A percentile compares a stretch with the other conserved stretches of the same genome.
These are phyloP conservation scores for Alternaria conjuncta DNA, from an alignment of 2,329 filamentous ascomycete species.

Conservation along the genomic window DNA sequence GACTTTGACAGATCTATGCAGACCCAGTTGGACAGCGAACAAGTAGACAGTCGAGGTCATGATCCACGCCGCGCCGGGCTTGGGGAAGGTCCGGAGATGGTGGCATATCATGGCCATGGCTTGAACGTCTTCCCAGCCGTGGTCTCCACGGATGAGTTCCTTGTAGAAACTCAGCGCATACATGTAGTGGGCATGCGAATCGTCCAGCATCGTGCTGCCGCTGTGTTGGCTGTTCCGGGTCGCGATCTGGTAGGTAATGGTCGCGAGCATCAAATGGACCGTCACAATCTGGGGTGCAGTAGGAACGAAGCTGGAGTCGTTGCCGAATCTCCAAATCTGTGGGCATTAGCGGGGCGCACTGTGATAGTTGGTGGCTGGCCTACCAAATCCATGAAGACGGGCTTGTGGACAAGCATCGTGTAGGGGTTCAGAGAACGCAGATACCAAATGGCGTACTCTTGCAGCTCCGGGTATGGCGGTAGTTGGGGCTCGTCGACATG, in stretches of 20 bases:
- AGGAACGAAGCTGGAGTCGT: slow-evolving; percentile 69
- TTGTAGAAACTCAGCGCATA: slow-evolving; percentile 74
- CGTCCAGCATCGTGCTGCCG: slow-evolving; percentile 57
- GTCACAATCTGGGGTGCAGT: slow-evolving; percentile 70
- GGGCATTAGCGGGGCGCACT: slow-evolving; percentile 1
- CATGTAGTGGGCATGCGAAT: slow-evolving; percentile 80
- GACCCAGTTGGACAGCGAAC: slow-evolving; percentile 74
- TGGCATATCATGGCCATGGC: slow-evolving; percentile 74
- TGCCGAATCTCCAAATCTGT: slow-evolving; percentile 74
- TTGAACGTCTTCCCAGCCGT: slow-evolving; percentile 72
- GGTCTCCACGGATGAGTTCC: slow-evolving; percentile 66
- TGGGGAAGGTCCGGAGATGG: slow-evolving; percentile 78
- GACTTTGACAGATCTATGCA: slow-evolving; percentile 73
- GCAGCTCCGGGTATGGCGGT: slow-evolving; percentile 67
- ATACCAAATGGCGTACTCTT: slow-evolving; percentile 76
- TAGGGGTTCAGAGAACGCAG: slow-evolving; percentile 76
- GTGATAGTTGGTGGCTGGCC: slow-evolving; percentile 25
- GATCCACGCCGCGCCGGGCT: slow-evolving; percentile 76
- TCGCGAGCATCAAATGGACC: slow-evolving; percentile 80
- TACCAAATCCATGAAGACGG: slow-evolving; percentile 73
- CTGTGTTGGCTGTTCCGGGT: slow-evolving; percentile 64
- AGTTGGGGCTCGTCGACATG: slow-evolving; percentile 64
- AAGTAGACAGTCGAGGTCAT: slow-evolving; percentile 70
- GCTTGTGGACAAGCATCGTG: slow-evolving; percentile 77
- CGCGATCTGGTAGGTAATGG: slow-evolving; percentile 79